These are phyloP conservation scores for Gnaphalium uliginosum DNA, from an alignment of 129 eudicot genomes.

Conservation along the genomic window DNA sequence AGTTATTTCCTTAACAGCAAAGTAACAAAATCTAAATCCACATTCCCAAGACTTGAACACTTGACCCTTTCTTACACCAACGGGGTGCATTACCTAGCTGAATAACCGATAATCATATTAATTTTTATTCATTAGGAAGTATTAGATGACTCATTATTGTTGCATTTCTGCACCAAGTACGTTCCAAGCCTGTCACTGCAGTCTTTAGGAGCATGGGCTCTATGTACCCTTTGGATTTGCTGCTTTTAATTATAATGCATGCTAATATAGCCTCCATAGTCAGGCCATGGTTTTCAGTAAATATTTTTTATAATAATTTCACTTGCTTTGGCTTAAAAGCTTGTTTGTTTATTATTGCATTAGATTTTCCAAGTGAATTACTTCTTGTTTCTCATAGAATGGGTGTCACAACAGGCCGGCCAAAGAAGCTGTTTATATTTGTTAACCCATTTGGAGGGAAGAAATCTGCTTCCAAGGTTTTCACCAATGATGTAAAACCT, in stretches of 20 bases:
- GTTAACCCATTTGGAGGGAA: constrained; percentile 89
- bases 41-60: background rate
- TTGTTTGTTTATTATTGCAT: constrained; percentile 14
- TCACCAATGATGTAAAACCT: constrained; percentile 46
- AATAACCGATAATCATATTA: background rate
- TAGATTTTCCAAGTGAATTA: background rate
- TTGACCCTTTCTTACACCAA: background rate
- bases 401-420: constrained; percentile 55
- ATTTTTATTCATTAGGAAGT: background rate
- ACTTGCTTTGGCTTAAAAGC: constrained; percentile 12
- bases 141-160: background rate
- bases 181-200: background rate
- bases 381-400: constrained; percentile 8
- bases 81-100: background rate
- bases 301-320: background rate
- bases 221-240: background rate
- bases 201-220: background rate
- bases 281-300: constrained; percentile 1
- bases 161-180: background rate
- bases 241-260: background rate
- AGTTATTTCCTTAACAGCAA: background rate
- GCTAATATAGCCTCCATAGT: background rate
- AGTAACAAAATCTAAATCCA: background rate
- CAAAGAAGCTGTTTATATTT: constrained; percentile 75
- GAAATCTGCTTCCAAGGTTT: constrained; percentile 72